phyloP scores from a whole-genome alignment of 768 basidiomycete genomes.

The Boletus patriciae region DNA sequence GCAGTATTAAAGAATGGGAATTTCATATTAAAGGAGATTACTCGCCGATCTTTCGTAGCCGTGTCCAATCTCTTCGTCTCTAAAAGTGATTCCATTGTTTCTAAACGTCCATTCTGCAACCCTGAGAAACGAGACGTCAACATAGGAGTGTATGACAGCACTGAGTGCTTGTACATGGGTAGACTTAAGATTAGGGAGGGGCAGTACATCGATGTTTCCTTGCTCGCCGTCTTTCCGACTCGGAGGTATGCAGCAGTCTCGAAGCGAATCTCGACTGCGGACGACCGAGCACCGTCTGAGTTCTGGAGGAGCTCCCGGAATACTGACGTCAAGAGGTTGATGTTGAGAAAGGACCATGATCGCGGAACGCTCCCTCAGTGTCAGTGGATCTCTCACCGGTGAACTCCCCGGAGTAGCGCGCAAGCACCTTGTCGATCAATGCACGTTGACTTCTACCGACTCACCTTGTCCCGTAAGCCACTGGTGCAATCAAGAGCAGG shows the following conservation, averaged over 20 bases:
- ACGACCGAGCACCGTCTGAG: too few species aligned
- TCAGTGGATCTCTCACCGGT: constrained; percentile 55
- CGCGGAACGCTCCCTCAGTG: background rate
- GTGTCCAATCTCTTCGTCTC: background rate
- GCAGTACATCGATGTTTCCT: constrained; percentile 6
- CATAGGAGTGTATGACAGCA: background rate
- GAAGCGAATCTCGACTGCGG: too few species aligned
- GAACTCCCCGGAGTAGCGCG: constrained; percentile 93
- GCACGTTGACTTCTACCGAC: constrained; percentile 91
- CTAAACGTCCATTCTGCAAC: background rate
- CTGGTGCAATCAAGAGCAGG: constrained; percentile 23
- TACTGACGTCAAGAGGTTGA: too few species aligned
- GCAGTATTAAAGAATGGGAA: too few species aligned
- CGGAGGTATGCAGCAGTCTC: constrained; percentile 33
- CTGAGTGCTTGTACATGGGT: constrained; percentile 44
- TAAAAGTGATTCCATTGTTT: background rate
- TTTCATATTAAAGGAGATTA: constrained; percentile 25
- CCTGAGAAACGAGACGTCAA: background rate
- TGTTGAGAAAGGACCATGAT: background rate
- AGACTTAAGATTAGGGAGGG: constrained; percentile 66
- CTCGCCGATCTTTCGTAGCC: too few species aligned
- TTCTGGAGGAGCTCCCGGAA: too few species aligned
- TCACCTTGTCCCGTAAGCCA: constrained; percentile 68
- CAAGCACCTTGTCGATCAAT: constrained; percentile 95
- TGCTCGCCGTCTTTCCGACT: constrained; percentile 19